Evolutionary conservation across 2,329 filamentous ascomycete species (phyloP).

Genomic region (Ascocoryne sarcoides): DNA sequence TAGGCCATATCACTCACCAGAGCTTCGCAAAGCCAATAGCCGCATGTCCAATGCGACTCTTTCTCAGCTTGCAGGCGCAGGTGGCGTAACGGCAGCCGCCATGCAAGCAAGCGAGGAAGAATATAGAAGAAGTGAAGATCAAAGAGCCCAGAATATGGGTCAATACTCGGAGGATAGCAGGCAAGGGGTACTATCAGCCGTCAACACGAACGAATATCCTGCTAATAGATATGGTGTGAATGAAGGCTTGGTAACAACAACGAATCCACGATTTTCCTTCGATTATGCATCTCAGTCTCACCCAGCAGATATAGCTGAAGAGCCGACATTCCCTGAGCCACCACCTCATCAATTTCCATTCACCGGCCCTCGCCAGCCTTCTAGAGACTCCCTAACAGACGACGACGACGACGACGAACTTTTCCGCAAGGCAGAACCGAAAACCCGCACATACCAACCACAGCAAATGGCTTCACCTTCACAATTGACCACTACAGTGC

Average conservation of each 20-base stretch:
- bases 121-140: slow-evolving; percentile 15
- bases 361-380: slow-evolving; percentile 4
- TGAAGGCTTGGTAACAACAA: slow-evolving; percentile 30
- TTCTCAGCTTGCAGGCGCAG: slow-evolving; percentile 67
- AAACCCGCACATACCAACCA: slow-evolving; percentile 14
- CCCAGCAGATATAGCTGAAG: slow-evolving; percentile 9
- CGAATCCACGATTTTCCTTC: slow-evolving; percentile 22
- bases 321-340: slow-evolving; percentile 11
- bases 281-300: slow-evolving; percentile 18
- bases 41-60: slow-evolving; percentile 77
- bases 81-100: slow-evolving; percentile 35
- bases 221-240: slow-evolving; percentile 27
- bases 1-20: slow-evolving; percentile 64
- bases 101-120: slow-evolving; percentile 32
- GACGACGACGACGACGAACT: neutral
- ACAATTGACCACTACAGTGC: slow-evolving; percentile 2
- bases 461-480: slow-evolving; percentile 10
- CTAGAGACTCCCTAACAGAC: neutral
- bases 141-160: slow-evolving; percentile 16
- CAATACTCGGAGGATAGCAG: slow-evolving; percentile 27
- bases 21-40: slow-evolving; percentile 72
- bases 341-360: slow-evolving; percentile 13
- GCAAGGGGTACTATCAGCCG: slow-evolving; percentile 32
- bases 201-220: slow-evolving; percentile 26
- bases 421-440: neutral